A percentile compares a stretch with the other conserved stretches of the same genome.
These are phyloP conservation scores for Sporothrix euskadiensis DNA, from an alignment of 2,329 filamentous ascomycete genomes.

Conservation along the genomic window DNA sequence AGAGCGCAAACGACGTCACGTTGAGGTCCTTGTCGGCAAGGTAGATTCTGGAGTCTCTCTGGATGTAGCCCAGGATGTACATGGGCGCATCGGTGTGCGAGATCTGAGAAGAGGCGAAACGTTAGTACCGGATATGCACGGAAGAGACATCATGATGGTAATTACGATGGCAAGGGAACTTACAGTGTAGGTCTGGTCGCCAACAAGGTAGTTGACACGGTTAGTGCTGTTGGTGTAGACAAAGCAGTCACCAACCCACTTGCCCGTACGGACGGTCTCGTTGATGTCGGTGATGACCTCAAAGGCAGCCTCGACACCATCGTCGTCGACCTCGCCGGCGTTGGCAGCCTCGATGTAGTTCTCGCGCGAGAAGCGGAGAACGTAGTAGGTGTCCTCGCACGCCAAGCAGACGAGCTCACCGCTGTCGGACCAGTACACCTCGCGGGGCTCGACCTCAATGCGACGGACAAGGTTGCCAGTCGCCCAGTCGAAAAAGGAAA, in stretches of 20 bases:
- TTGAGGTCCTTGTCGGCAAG: constrained; percentile 93
- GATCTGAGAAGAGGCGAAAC: constrained; percentile 28
- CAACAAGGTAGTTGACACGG: constrained; percentile 94
- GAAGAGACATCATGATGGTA: not conserved
- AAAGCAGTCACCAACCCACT: constrained; percentile 99
- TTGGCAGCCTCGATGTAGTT: constrained; percentile 83
- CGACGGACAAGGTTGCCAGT: constrained; percentile 84
- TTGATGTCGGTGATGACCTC: constrained; percentile 95
- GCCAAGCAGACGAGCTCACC: constrained; percentile 90
- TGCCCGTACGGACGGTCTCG: constrained; percentile 87
- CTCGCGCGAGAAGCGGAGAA: constrained; percentile 87
- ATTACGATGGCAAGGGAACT: constrained; percentile 1
- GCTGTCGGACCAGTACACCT: constrained; percentile 95
- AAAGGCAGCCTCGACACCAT: constrained; percentile 93
- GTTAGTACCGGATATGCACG: not conserved
- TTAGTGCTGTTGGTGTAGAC: constrained; percentile 98
- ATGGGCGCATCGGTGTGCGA: constrained; percentile 94
- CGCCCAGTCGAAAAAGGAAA: constrained; percentile 96
- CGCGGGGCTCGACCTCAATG: constrained; percentile 75
- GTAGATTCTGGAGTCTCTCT: constrained; percentile 92
- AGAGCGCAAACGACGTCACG: constrained; percentile 86
- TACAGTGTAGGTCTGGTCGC: constrained; percentile 96
- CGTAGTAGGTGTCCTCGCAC: constrained; percentile 94
- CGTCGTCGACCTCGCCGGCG: constrained; percentile 77
- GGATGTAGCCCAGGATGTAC: constrained; percentile 94